Evolutionary conservation across 1,284 basidiomycete genomes (phyloP).

Genomic region (Ceraceosorus guamensis): DNA sequence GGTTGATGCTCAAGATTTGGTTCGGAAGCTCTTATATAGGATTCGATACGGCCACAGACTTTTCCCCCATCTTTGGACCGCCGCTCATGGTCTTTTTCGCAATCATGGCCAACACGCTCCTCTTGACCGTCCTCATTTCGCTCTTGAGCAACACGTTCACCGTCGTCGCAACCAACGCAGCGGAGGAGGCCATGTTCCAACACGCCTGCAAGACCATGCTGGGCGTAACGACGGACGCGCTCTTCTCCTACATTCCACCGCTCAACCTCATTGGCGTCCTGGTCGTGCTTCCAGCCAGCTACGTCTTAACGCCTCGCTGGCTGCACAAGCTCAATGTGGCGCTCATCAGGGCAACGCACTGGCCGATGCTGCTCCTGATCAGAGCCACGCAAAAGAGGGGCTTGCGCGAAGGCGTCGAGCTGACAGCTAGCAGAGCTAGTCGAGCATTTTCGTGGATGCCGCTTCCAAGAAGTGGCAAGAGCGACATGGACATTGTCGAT

Average conservation of each 20-base stretch:
- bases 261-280: constrained; percentile 50
- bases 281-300: constrained; percentile 34
- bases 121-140: constrained; percentile 62
- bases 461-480: constrained; percentile 2
- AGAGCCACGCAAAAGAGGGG: constrained; percentile 72
- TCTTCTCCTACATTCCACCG: constrained; percentile 89
- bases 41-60: constrained; percentile 48
- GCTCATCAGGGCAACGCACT: constrained; percentile 63
- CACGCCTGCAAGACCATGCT: constrained; percentile 56
- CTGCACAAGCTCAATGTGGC: constrained; percentile 58
- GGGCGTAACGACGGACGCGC: constrained; percentile 74
- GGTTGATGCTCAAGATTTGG: constrained; percentile 82
- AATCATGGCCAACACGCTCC: constrained; percentile 63
- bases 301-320: constrained; percentile 26
- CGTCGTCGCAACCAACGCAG: constrained; percentile 80
- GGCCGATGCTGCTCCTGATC: constrained; percentile 74
- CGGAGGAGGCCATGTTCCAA: constrained; percentile 86
- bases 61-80: constrained; percentile 77
- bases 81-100: constrained; percentile 61
- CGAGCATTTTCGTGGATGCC: constrained; percentile 4
- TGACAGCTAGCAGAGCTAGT: constrained; percentile 7
- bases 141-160: constrained; percentile 89
- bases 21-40: constrained; percentile 50
- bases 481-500: constrained; percentile 6
- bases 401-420: constrained; percentile 24